Percentiles rank a stretch among this genome's conserved stretches.
Conservation (phyloP, 768 basidiomycete species). For the Tricholoma furcatifolium region DNA sequence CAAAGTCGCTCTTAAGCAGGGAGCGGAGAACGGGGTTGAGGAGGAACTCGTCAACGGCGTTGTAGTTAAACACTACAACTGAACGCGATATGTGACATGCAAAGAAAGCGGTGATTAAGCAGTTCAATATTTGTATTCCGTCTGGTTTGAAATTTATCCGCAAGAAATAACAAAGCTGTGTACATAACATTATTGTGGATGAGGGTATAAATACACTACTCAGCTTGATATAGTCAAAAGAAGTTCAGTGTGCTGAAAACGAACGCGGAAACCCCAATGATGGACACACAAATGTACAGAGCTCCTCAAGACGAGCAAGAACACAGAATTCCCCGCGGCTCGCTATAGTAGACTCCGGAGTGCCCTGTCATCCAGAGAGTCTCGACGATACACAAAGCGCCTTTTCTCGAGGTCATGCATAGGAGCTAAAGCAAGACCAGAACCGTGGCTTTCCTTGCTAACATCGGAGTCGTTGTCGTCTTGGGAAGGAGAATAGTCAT, state of each 20-base stretch:
- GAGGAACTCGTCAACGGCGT: slow-evolving; percentile 56
- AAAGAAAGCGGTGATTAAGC: no score
- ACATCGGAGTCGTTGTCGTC: slow-evolving; percentile 16
- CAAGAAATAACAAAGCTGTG: no score
- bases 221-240: no score
- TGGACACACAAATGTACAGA: no score
- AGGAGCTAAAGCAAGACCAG: slow-evolving; percentile 55
- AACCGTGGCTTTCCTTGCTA: slow-evolving; percentile 22
- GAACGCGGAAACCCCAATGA: no score
- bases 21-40: slow-evolving; percentile 44
- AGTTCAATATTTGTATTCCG: no score
- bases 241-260: no score
- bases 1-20: slow-evolving; percentile 38
- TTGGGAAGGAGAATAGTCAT: slow-evolving; percentile 12
- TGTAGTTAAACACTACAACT: slow-evolving; percentile 58
- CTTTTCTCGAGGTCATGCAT: slow-evolving; percentile 50
- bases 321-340: neutral
- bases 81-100: neutral
- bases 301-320: neutral
- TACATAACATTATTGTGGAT: no score
- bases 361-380: slow-evolving; percentile 61
- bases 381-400: slow-evolving; percentile 48
- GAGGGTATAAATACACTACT: no score
- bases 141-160: no score
- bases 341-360: slow-evolving; percentile 24